Evolutionary conservation across 345 rosid genomes (phyloP).

Genomic region (Moricandia moricandioides): DNA sequence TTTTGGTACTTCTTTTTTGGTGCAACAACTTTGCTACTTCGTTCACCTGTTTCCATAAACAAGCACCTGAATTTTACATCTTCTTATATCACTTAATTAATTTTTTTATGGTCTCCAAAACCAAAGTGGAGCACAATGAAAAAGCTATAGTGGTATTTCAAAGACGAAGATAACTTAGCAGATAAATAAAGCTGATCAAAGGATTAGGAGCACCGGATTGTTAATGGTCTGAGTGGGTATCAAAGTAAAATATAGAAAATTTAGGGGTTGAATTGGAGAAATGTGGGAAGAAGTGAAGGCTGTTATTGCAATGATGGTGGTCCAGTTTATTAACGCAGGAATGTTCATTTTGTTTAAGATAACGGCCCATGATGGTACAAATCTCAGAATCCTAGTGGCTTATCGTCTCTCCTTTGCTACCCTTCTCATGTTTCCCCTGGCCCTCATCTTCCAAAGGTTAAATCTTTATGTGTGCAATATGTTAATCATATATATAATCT

Average conservation of each 20-base stretch:
- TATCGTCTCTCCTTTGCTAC: constrained; percentile 44
- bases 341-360: constrained; percentile 40
- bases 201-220: not conserved
- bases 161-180: not conserved
- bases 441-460: constrained; percentile 30
- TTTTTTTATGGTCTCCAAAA: not conserved
- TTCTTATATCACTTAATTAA: not conserved
- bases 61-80: not conserved
- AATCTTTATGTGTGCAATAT: not conserved
- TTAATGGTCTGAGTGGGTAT: not conserved
- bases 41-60: not conserved
- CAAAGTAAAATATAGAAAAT: not conserved
- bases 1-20: not conserved
- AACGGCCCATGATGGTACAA: constrained; percentile 37
- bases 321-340: constrained; percentile 26
- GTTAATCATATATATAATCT: not conserved
- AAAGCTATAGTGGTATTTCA: not conserved
- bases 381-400: constrained; percentile 35
- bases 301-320: not conserved
- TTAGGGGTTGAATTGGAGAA: not conserved
- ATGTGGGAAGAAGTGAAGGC: not conserved
- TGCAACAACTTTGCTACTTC: not conserved
- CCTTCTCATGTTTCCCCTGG: constrained; percentile 37
- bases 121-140: not conserved
- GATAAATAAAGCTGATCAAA: not conserved